Percentiles rank a stretch among this genome's conserved stretches.
Conservation (phyloP, 2,329 filamentous ascomycete genomes). For the Paecilomyces sp. region DNA sequence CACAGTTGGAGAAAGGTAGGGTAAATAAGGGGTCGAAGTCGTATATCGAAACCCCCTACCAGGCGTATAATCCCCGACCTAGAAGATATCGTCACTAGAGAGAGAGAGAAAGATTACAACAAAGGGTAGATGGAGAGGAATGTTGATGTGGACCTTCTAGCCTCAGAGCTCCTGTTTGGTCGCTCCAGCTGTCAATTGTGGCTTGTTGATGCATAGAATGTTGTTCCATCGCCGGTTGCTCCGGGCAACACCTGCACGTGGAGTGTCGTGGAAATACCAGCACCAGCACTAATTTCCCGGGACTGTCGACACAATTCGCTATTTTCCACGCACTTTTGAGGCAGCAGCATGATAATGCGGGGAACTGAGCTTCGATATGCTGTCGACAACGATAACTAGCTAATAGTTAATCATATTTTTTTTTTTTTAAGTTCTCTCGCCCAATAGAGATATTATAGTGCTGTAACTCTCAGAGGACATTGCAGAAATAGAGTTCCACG, state of each 20-base stretch:
- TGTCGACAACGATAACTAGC: background rate
- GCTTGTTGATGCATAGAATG: slow-evolving; percentile 17
- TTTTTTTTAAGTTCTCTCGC: background rate
- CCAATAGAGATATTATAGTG: no score
- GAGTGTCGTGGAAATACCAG: background rate
- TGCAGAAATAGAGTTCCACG: background rate
- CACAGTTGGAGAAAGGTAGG: background rate
- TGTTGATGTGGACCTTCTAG: slow-evolving; percentile 21
- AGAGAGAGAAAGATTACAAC: slow-evolving; percentile 5
- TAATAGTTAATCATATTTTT: background rate
- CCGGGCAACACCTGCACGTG: slow-evolving; percentile 18
- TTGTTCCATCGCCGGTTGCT: slow-evolving; percentile 24
- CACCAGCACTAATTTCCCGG: background rate
- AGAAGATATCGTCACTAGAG: slow-evolving; percentile 1
- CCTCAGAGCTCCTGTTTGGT: slow-evolving; percentile 21
- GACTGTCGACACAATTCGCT: background rate
- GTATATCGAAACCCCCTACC: background rate
- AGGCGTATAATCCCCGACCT: background rate
- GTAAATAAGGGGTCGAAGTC: slow-evolving; percentile 2
- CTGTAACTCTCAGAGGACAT: background rate
- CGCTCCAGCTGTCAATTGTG: slow-evolving; percentile 6
- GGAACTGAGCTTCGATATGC: no score
- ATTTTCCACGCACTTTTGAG: background rate
- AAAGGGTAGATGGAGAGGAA: slow-evolving; percentile 12
- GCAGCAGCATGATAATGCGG: no score